Evolutionary conservation across 2,329 filamentous ascomycete species (phyloP), one percentile per base, ranked within the genome.

Genomic region (Ceratocystis destructans): DNA sequence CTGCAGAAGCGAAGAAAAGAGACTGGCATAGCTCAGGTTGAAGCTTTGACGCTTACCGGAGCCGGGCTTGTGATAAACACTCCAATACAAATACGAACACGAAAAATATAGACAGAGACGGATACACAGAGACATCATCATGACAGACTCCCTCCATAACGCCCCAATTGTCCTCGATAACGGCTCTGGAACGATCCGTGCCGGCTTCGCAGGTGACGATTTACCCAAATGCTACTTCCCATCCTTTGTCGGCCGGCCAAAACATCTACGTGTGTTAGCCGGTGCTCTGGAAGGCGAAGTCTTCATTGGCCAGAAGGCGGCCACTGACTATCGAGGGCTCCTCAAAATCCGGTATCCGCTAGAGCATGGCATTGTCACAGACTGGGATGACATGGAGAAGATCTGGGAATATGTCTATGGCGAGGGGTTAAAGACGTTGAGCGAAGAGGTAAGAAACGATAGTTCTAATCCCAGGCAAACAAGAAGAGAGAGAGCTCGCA

Each of bases 321-420:
- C 93, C 68, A 89, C 91, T 71, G 92, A 97, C 74, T 82, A 96
- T 73, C 86, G 93, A 73, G 94, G 94, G 2, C 79, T 99, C 69
- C 82, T 99, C 71, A 99, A 97, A 83, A 96, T 99, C 72, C 83
- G 86, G 70, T 97, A 97, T 75, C 94, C 94, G 57, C 79, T 99
- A 66, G 94, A 97, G 78, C 94, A 99, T 75, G 94, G 94, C 71
- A 95, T 99, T 72, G 94, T 99, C 69, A 99, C 94, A 71, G 91
- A 99, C 77, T 99, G 94, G 94, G 94, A 97, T 74, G 94, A 99
- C 74, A 99, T 99, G 94, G 94, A 99, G 80, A 87, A 90, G 79
- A 99, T 99, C 77, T 99, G 94, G 94, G 89, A 95, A 73, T 94
- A 96, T 74, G 91, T 99, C 64, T 99, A 97, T 75, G 89, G 89